These are phyloP conservation scores for Pichia sp. DNA, from an alignment of 1,139 yeast species.

Conservation along the genomic window DNA sequence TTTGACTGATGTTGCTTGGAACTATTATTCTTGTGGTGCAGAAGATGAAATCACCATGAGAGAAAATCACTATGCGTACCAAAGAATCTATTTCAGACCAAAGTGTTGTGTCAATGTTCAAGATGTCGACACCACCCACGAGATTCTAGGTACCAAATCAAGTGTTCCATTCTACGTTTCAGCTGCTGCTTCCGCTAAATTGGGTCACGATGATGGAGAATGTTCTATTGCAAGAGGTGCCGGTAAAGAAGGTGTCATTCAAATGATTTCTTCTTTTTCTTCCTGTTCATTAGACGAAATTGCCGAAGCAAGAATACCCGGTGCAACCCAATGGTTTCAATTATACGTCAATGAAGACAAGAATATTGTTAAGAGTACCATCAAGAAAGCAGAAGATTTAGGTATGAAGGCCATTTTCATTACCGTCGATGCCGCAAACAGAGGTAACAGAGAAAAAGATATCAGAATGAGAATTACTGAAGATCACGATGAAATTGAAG, in stretches of 20 bases:
- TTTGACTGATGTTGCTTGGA: constrained; percentile 27
- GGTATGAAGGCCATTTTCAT: constrained; percentile 49
- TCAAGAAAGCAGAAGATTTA: constrained; percentile 32
- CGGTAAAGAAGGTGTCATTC: constrained; percentile 43
- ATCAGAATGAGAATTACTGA: constrained; percentile 49
- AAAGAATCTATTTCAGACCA: constrained; percentile 30
- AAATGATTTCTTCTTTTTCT: constrained; percentile 49
- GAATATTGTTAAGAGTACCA: constrained; percentile 47
- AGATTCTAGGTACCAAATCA: constrained; percentile 38
- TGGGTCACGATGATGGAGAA: constrained; percentile 77
- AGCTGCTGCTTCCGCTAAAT: constrained; percentile 71
- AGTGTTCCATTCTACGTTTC: constrained; percentile 61
- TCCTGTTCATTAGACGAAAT: constrained; percentile 51
- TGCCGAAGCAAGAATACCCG: constrained; percentile 43
- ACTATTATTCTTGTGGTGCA: constrained; percentile 29
- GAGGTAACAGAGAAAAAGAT: constrained; percentile 59
- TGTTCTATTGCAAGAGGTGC: constrained; percentile 63
- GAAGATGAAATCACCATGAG: constrained; percentile 29
- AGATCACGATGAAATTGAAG: constrained; percentile 31
- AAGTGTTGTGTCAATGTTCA: constrained; percentile 30
- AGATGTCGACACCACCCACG: constrained; percentile 26
- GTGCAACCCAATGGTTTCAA: constrained; percentile 80
- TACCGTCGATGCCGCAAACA: constrained; percentile 61
- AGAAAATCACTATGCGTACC: constrained; percentile 29
- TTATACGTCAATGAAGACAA: constrained; percentile 75